phyloP scores from a whole-genome alignment of 768 basidiomycete species.

The Lactarius sp. region DNA sequence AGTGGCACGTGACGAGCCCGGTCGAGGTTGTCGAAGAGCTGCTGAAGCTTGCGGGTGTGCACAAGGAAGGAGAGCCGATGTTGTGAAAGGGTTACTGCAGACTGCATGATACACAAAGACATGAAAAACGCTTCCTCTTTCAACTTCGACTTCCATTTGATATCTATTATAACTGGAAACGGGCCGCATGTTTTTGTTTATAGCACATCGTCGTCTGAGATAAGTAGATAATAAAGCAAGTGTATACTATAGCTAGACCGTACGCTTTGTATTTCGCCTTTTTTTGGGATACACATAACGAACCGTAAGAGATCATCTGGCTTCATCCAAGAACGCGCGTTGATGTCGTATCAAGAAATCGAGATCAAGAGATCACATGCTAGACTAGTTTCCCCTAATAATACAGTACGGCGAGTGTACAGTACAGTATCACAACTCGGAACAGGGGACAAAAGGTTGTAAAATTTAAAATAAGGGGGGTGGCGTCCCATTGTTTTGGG shows the following conservation, averaged over 20 bases:
- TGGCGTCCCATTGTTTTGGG: too few species aligned
- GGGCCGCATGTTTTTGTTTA: neutral
- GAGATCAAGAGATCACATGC: too few species aligned
- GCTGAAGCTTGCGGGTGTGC: slow-evolving; percentile 49
- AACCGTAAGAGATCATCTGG: neutral
- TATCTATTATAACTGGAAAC: neutral
- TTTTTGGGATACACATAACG: too few species aligned
- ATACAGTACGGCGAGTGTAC: too few species aligned
- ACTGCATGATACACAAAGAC: neutral
- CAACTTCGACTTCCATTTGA: neutral
- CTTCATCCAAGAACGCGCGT: too few species aligned
- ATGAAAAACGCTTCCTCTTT: neutral
- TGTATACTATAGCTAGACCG: neutral
- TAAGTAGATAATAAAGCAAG: neutral
- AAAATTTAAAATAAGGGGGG: too few species aligned
- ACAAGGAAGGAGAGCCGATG: slow-evolving; percentile 3
- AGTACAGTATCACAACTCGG: too few species aligned
- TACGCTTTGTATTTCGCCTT: neutral
- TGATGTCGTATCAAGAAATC: too few species aligned
- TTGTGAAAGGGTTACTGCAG: neutral
- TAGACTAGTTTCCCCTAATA: too few species aligned
- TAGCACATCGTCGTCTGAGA: neutral
- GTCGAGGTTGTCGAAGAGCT: slow-evolving; percentile 82
- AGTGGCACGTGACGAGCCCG: slow-evolving; percentile 89
- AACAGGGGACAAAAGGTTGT: too few species aligned